Conservation (phyloP, 192 early-diverging fungal genomes). For the Backusella tarrabulga region DNA sequence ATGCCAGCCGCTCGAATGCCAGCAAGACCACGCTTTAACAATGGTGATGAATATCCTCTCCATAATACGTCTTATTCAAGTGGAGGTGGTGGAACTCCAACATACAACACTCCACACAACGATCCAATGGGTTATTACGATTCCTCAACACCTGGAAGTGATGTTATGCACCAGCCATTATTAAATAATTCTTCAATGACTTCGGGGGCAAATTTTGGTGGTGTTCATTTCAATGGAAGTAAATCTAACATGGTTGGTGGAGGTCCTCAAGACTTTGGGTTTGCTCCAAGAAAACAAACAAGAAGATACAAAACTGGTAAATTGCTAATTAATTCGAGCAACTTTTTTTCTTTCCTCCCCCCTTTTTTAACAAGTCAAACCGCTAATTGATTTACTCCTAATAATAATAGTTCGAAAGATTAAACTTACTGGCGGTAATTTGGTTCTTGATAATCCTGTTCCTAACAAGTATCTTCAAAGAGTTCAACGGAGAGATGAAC, state of each 20-base stretch:
- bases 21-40: conserved; percentile 4
- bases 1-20: conserved; percentile 13
- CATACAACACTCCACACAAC: not conserved
- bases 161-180: conserved; percentile 10
- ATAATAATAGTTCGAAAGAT: conserved; percentile 39
- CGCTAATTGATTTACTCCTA: not conserved
- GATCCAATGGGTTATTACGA: conserved; percentile 14
- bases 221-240: not conserved
- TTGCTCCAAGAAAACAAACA: conserved; percentile 38
- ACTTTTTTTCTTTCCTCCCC: not conserved
- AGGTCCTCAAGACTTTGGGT: conserved; percentile 7
- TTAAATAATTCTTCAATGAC: conserved; percentile 6
- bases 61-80: conserved; percentile 7
- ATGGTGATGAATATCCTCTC: conserved; percentile 8
- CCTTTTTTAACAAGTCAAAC: not conserved
- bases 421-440: conserved; percentile 67
- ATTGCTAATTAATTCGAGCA: not conserved
- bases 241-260: conserved; percentile 12
- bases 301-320: conserved; percentile 48
- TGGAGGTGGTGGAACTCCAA: not conserved
- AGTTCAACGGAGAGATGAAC: conserved; percentile 46
- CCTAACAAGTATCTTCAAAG: conserved; percentile 56
- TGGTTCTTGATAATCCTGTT: conserved; percentile 70
- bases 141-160: not conserved
- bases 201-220: not conserved